These are phyloP conservation scores for Trichoderma pleuroti DNA, from an alignment of 2,329 filamentous ascomycete genomes.

Conservation along the genomic window DNA sequence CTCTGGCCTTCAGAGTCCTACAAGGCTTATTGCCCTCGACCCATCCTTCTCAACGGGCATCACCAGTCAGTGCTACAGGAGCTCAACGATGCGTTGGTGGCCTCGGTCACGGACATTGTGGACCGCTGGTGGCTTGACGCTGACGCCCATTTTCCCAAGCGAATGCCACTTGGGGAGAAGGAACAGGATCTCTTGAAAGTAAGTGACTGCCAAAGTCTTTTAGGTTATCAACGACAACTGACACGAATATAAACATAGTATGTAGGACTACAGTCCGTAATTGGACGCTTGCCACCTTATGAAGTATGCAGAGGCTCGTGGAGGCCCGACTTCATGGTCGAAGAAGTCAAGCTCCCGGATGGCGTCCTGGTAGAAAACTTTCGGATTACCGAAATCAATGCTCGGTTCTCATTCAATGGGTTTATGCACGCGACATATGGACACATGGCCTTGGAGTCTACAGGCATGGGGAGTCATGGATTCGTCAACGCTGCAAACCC, in stretches of 20 bases:
- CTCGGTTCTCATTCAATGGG: slow-evolving; percentile 40
- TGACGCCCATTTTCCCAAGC: slow-evolving; percentile 24
- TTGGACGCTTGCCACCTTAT: slow-evolving; percentile 27
- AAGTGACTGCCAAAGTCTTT: not conserved
- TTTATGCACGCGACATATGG: slow-evolving; percentile 32
- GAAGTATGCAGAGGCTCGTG: slow-evolving; percentile 31
- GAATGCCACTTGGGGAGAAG: slow-evolving; percentile 33
- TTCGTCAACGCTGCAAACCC: slow-evolving; percentile 28
- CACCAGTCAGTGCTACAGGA: slow-evolving; percentile 31
- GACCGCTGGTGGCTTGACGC: slow-evolving; percentile 40
- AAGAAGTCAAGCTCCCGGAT: slow-evolving; percentile 22
- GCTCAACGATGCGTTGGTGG: slow-evolving; percentile 32
- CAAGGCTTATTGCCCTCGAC: slow-evolving; percentile 29
- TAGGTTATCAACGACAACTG: not conserved
- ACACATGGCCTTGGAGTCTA: slow-evolving; percentile 28
- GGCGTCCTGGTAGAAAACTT: slow-evolving; percentile 25
- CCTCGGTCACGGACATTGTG: slow-evolving; percentile 36
- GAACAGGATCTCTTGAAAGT: slow-evolving; percentile 33
- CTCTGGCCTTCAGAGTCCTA: slow-evolving; percentile 33
- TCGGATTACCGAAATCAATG: slow-evolving; percentile 41
- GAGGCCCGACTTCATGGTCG: slow-evolving; percentile 40
- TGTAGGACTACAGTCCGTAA: slow-evolving; percentile 28
- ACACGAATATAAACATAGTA: slow-evolving; percentile 23
- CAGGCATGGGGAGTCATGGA: slow-evolving; percentile 13
- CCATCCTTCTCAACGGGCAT: slow-evolving; percentile 32